Conservation (phyloP, 768 basidiomycete species). For the Leccinum arenicola region DNA sequence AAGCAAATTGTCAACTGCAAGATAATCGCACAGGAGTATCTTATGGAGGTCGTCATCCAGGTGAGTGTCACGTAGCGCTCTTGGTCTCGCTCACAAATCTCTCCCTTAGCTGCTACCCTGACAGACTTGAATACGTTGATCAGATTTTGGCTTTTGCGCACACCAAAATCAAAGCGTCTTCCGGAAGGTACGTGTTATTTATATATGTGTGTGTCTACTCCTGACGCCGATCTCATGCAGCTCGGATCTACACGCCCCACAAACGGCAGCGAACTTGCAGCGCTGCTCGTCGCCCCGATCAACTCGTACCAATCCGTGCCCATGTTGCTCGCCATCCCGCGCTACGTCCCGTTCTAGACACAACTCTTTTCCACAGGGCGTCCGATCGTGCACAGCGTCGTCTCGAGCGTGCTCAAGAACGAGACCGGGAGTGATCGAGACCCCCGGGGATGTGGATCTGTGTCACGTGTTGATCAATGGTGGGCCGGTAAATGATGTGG, state of each 20-base stretch:
- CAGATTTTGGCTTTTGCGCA: slow-evolving; percentile 90
- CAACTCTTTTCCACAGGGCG: slow-evolving; percentile 88
- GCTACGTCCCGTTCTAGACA: slow-evolving; percentile 80
- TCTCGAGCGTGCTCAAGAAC: slow-evolving; percentile 93
- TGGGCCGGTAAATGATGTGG: slow-evolving; percentile 27
- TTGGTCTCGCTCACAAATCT: slow-evolving; percentile 88
- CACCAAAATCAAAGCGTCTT: slow-evolving; percentile 75
- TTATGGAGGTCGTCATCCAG: no score
- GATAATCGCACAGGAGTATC: no score
- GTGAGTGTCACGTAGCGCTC: slow-evolving; percentile 67
- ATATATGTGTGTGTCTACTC: slow-evolving; percentile 33
- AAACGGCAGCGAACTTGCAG: slow-evolving; percentile 87
- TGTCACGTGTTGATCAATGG: slow-evolving; percentile 85
- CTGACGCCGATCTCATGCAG: slow-evolving; percentile 34
- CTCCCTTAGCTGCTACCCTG: slow-evolving; percentile 95
- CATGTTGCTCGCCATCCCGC: slow-evolving; percentile 93
- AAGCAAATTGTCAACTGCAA: no score
- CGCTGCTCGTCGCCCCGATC: slow-evolving; percentile 90
- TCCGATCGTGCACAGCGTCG: slow-evolving; percentile 90
- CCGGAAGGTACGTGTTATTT: slow-evolving; percentile 56
- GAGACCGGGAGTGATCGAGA: slow-evolving; percentile 94
- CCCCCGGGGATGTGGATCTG: slow-evolving; percentile 87
- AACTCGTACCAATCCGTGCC: slow-evolving; percentile 96
- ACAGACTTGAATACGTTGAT: slow-evolving; percentile 95
- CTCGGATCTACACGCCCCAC: slow-evolving; percentile 83